These are phyloP conservation scores for Phialophora chinensis DNA, from an alignment of 2,329 filamentous ascomycete species.

Conservation along the genomic window DNA sequence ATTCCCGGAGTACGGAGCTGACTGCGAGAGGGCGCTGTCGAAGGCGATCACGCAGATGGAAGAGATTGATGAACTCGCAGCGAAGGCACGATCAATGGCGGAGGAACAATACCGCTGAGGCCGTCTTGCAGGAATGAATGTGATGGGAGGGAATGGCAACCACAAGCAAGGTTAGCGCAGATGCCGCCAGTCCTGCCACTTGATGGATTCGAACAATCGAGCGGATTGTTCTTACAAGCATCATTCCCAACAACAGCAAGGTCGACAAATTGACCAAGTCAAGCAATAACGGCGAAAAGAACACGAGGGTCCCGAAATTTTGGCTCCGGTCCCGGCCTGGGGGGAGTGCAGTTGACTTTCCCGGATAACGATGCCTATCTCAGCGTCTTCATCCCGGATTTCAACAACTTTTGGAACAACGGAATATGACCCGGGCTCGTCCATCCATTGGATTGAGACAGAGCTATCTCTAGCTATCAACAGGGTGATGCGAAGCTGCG, in stretches of 20 bases:
- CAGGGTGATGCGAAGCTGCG: background rate
- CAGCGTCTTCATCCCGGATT: background rate
- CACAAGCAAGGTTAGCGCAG: background rate
- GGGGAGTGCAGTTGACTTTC: too few species aligned
- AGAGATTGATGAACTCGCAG: background rate
- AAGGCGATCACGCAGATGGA: background rate
- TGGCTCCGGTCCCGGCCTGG: too few species aligned
- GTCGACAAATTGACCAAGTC: background rate
- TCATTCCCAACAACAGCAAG: background rate
- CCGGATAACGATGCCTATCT: background rate
- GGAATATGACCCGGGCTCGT: background rate
- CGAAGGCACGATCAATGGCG: background rate
- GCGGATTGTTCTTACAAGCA: background rate
- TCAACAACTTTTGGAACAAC: background rate
- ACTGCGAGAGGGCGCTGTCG: background rate
- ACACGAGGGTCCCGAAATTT: background rate
- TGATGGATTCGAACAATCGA: background rate
- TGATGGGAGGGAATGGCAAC: background rate
- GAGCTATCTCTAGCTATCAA: background rate
- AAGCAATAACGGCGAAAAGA: background rate
- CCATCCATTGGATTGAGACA: background rate
- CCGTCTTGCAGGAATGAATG: background rate
- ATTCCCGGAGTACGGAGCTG: background rate
- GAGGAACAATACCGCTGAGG: background rate
- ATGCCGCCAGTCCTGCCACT: background rate